Base-by-base conservation (phyloP, 306 rosid genomes). In the Pyrus betulifolia region DNA sequence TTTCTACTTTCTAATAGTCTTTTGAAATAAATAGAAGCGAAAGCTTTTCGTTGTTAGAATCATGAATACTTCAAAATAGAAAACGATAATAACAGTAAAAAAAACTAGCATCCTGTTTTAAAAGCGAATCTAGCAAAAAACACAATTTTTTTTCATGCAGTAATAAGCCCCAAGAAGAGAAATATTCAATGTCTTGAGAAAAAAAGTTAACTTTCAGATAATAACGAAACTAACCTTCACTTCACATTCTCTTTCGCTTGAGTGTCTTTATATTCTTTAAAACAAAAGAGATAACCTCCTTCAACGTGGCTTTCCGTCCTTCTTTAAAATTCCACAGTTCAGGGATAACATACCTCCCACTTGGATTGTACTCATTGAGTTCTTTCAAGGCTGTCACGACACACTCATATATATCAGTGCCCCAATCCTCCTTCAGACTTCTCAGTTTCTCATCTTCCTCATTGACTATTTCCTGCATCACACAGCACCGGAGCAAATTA, bases 241-340 rank as follows among this genome's bases (percentile, higher is more conserved):
- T 85, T 78, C 87, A 88, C 63, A 74, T 27, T 86, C 92, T 86
- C 85, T 81, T 92, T 78, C 98, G 95, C 88, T 95, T 92, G 11
- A 67, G 80, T 23, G 78, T 67, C 82, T 81, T 92, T 74, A 89
- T 84, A 4, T 72, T 86, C 27, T 74, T 76, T 74, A 89, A 57
- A 28, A 85, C 83, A 64, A 81, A 89, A 72, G 69, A 55, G 31
- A 92, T 87, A 13, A 90, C 97, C 85, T 95, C 98, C 88, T 92
- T 95, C 77, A 92, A 44, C 12, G 97, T 92, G 19, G 98, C 98
- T 82, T 92, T 90, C 83, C 97, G 86, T 0, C 81, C 84, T 68
- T 90, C 97, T 75, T 92, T 92, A 79, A 76, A 80, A 78, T 89
- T 95, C 97, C 97, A 95, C 22, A 92, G 90, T 76, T 92, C 98